phyloP scores from a whole-genome alignment of 23 red algal genomes.

The Cyanidiococcus yangmingshanensis region DNA sequence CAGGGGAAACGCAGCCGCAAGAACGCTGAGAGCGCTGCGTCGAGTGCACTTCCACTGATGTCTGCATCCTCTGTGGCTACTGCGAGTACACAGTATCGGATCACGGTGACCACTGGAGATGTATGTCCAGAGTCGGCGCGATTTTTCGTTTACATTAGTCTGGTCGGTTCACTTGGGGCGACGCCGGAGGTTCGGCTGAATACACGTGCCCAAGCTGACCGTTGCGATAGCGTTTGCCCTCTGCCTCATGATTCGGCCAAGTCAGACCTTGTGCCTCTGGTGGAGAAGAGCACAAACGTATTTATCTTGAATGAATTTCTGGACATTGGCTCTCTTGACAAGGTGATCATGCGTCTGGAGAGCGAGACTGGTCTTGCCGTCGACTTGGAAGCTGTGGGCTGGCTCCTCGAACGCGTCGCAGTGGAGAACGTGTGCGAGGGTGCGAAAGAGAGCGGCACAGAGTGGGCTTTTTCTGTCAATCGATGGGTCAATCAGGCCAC shows the following conservation, averaged over 20 bases:
- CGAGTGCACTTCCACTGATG: neutral
- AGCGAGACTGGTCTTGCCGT: neutral
- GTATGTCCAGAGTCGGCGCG: too few species aligned
- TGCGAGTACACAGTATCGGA: slow-evolving; percentile 3
- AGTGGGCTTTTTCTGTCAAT: slow-evolving; percentile 9
- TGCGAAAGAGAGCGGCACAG: neutral
- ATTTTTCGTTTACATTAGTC: neutral
- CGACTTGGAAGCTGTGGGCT: neutral
- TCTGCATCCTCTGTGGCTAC: too few species aligned
- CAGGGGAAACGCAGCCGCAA: neutral
- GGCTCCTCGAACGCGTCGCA: neutral
- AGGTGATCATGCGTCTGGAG: slow-evolving; percentile 7
- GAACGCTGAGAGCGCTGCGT: neutral
- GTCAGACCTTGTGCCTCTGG: neutral
- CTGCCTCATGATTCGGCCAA: neutral
- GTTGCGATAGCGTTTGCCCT: too few species aligned
- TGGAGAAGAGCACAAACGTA: neutral
- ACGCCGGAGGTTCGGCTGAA: neutral
- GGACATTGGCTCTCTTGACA: slow-evolving; percentile 1
- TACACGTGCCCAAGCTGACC: neutral
- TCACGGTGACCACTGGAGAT: slow-evolving; percentile 5
- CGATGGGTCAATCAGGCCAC: slow-evolving; percentile 1
- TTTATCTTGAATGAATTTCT: neutral
- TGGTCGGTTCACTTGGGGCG: neutral
- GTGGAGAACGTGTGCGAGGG: neutral